Conservation (phyloP, 2,329 filamentous ascomycete genomes). For the Fusarium scirpi region DNA sequence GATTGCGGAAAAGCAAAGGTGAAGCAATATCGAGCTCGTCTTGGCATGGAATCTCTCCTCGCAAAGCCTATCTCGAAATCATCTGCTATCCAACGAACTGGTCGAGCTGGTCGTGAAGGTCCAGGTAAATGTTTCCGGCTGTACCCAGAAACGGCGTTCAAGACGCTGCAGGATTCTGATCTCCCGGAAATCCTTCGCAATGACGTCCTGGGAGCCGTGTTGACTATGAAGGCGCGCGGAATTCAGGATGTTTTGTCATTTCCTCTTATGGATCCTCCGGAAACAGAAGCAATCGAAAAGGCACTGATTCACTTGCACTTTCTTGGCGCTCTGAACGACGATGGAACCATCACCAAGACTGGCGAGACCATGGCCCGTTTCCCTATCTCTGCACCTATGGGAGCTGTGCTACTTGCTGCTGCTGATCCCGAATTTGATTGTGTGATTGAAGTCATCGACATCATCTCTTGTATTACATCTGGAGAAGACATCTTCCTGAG, state of each 20-base stretch:
- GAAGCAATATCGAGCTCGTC: slow-evolving; percentile 85
- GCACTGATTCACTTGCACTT: slow-evolving; percentile 83
- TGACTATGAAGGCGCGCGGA: slow-evolving; percentile 94
- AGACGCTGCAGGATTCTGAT: slow-evolving; percentile 76
- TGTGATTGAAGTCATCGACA: slow-evolving; percentile 85
- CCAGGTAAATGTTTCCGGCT: slow-evolving; percentile 90
- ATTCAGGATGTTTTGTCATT: slow-evolving; percentile 85
- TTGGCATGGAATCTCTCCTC: slow-evolving; percentile 91
- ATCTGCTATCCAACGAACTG: slow-evolving; percentile 89
- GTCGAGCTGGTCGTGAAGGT: slow-evolving; percentile 92
- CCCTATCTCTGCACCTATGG: slow-evolving; percentile 84
- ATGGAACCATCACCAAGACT: slow-evolving; percentile 77
- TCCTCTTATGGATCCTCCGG: slow-evolving; percentile 85
- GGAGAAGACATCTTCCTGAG: slow-evolving; percentile 74
- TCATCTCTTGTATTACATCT: slow-evolving; percentile 74
- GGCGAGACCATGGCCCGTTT: slow-evolving; percentile 85
- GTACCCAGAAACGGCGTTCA: slow-evolving; percentile 84
- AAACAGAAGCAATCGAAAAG: slow-evolving; percentile 81
- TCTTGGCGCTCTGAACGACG: slow-evolving; percentile 79
- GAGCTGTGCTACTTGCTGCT: slow-evolving; percentile 85
- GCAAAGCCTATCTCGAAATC: slow-evolving; percentile 93
- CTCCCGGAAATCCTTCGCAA: slow-evolving; percentile 91
- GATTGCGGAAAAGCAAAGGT: slow-evolving; percentile 95
- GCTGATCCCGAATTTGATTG: slow-evolving; percentile 77
- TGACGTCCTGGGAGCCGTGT: slow-evolving; percentile 84